A percentile compares a stretch with the other conserved stretches of the same genome.
Conservation (phyloP, 2,329 filamentous ascomycete genomes). For the Alternaria sp. region DNA sequence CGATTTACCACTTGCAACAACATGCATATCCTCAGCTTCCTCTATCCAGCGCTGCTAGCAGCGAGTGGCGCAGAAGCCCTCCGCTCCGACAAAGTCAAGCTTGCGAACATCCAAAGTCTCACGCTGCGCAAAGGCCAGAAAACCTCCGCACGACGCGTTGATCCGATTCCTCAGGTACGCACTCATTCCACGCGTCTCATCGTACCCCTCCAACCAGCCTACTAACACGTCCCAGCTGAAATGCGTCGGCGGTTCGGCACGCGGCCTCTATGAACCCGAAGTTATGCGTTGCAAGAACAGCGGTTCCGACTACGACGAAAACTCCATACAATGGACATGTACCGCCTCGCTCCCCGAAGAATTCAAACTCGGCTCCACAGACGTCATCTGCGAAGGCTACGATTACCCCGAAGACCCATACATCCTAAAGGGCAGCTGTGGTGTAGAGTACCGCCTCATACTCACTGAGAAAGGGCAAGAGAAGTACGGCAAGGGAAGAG, state of each 20-base stretch:
- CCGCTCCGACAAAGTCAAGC: conserved; percentile 61
- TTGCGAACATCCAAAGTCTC: conserved; percentile 75
- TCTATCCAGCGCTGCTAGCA: conserved; percentile 47
- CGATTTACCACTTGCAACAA: conserved; percentile 4
- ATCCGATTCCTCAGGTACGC: conserved; percentile 69
- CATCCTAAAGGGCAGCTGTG: conserved; percentile 90
- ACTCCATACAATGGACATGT: conserved; percentile 94
- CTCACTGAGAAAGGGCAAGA: conserved; percentile 79
- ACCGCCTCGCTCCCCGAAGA: conserved; percentile 68
- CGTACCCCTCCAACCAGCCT: neutral
- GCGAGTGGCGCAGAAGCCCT: conserved; percentile 43
- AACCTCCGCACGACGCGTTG: conserved; percentile 78
- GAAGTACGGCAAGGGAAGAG: conserved; percentile 68
- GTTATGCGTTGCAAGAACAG: conserved; percentile 90
- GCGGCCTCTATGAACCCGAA: conserved; percentile 74
- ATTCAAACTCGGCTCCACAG: conserved; percentile 81
- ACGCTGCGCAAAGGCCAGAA: conserved; percentile 74
- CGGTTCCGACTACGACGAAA: conserved; percentile 79
- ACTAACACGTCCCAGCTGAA: conserved; percentile 63
- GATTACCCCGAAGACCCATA: conserved; percentile 77
- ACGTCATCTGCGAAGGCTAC: conserved; percentile 94
- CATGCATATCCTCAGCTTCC: conserved; percentile 45
- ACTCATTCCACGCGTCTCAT: neutral
- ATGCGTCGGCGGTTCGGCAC: conserved; percentile 72
- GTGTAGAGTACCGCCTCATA: conserved; percentile 83